A percentile compares a stretch with the other conserved stretches of the same genome.
Conservation (phyloP, 2,329 filamentous ascomycete genomes). For the Celoporthe dispersa region DNA sequence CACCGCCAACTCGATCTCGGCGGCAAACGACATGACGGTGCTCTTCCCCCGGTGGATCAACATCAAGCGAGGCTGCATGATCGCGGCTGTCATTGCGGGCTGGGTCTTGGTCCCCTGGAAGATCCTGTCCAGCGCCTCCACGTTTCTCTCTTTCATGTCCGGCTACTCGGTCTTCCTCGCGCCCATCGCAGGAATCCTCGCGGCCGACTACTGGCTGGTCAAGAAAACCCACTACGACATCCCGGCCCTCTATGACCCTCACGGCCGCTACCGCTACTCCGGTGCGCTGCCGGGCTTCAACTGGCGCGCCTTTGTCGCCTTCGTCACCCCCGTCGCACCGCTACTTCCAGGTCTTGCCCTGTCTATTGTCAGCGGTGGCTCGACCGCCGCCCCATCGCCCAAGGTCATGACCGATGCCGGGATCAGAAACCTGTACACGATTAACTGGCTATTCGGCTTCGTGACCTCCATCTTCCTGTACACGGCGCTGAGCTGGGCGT, state of each 20-base stretch:
- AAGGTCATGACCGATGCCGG: constrained; percentile 32
- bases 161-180: constrained; percentile 41
- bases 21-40: constrained; percentile 60
- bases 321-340: constrained; percentile 36
- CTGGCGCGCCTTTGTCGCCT: constrained; percentile 40
- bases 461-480: constrained; percentile 58
- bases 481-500: constrained; percentile 49
- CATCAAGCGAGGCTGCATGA: constrained; percentile 59
- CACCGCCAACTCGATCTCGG: constrained; percentile 57
- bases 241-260: constrained; percentile 46
- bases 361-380: constrained; percentile 13
- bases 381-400: constrained; percentile 1
- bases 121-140: constrained; percentile 53
- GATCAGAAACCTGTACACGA: constrained; percentile 35
- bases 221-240: constrained; percentile 44
- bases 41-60: constrained; percentile 59
- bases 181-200: constrained; percentile 46
- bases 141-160: constrained; percentile 54
- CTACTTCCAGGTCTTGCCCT: constrained; percentile 33
- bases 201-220: constrained; percentile 38
- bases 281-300: constrained; percentile 35
- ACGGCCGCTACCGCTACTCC: constrained; percentile 46
- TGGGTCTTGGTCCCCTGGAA: constrained; percentile 63
- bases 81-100: constrained; percentile 57
- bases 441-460: constrained; percentile 40